Evolutionary conservation across 2,329 filamentous ascomycete genomes (phyloP), one percentile per base, ranked within the genome.

Genomic region (Pyricularia grisea): DNA sequence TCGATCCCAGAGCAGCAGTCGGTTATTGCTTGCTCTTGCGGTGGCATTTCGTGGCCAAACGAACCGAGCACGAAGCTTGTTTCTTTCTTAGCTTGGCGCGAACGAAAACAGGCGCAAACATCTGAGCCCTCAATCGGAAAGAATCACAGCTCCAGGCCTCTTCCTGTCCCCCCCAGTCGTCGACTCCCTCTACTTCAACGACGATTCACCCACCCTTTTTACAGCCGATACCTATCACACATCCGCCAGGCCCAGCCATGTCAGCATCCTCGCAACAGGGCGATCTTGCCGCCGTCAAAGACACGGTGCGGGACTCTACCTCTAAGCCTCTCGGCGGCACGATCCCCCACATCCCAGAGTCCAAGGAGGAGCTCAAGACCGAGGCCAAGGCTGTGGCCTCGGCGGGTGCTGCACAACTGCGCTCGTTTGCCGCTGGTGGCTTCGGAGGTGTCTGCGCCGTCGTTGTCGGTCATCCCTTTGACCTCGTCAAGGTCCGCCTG

Each of bases 381-480:
- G 80, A 83, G 69, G 78, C 80, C 25, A 77, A 78, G 69, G 80
- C 78, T 4, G 80, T 78, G 5, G 77, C 78, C 20, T 78, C 75
- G 42, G 73, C 78, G 20, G 75, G 79, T 68, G 74, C 80, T 17
- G 77, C 85, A 25, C 86, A 88, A 78, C 79, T 97, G 72, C 90
- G 94, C 70, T 95, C 94, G 61, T 87, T 99, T 67, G 90, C 86
- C 10, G 94, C 94, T 9, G 95, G 95, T 74, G 95, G 93, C 71
- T 96, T 97, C 70, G 95, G 95, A 74, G 95, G 95, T 74, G 80
- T 99, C 66, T 98, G 92, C 82, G 94, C 95, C 69, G 95, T 99
- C 69, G 79, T 99, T 61, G 94, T 98, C 70, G 92, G 95, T 69
- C 95, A 99, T 80, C 95, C 95, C 11, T 99, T 99, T 78, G 95